These are phyloP conservation scores for Calocera viscosa DNA, from an alignment of 768 basidiomycete species.

Conservation along the genomic window DNA sequence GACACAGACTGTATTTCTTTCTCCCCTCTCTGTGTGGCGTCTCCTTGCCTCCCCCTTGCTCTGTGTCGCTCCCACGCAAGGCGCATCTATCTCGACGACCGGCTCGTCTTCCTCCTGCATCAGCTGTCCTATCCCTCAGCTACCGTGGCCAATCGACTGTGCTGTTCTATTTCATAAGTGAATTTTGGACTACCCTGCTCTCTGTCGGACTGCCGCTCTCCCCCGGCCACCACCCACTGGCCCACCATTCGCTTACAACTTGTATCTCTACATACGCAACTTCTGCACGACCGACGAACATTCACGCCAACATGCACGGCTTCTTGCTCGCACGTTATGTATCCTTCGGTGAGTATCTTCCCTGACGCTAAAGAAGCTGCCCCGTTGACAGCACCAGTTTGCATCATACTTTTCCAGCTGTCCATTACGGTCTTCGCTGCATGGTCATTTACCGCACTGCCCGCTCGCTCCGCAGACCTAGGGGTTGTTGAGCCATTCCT, in stretches of 20 bases:
- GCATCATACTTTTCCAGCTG: neutral
- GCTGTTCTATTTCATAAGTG: no score
- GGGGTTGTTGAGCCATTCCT: constrained; percentile 1
- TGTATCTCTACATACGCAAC: neutral
- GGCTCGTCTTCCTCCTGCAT: neutral
- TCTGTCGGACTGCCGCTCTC: no score
- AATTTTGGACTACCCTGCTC: no score
- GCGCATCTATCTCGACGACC: neutral
- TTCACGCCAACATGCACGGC: neutral
- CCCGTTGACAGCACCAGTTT: neutral
- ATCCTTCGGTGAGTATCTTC: neutral
- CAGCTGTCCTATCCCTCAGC: no score
- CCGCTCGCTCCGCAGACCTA: neutral
- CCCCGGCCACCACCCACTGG: no score
- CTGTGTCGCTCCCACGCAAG: neutral
- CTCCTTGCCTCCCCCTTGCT: neutral
- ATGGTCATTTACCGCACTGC: neutral
- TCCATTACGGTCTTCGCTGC: neutral
- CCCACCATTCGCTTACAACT: neutral
- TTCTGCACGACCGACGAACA: neutral
- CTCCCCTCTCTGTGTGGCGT: neutral
- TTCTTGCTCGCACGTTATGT: neutral
- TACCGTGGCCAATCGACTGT: no score
- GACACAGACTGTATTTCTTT: no score
- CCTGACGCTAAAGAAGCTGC: neutral